A percentile compares a stretch with the other conserved stretches of the same genome.
Conservation (phyloP, 1,284 basidiomycete species). For the Puccinia brachypodii region DNA sequence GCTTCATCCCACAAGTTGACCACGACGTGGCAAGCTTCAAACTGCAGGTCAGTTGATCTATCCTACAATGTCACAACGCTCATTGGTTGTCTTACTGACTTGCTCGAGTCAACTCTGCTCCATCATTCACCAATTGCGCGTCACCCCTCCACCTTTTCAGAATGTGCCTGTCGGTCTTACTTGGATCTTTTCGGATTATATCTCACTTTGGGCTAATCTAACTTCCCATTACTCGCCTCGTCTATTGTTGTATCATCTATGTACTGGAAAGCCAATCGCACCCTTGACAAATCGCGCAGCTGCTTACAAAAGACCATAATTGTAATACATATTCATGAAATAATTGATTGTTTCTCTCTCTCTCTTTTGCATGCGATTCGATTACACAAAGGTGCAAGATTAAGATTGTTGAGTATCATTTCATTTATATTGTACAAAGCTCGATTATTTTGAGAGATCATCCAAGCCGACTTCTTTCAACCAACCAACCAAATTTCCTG, state of each 20-base stretch:
- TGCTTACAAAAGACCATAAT: slow-evolving; percentile 28
- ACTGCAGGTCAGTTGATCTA: slow-evolving; percentile 3
- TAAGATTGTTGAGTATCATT: neutral
- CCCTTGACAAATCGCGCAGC: slow-evolving; percentile 23
- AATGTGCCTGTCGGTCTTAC: slow-evolving; percentile 41
- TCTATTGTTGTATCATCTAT: slow-evolving; percentile 28
- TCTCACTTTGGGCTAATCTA: slow-evolving; percentile 40
- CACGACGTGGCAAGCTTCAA: slow-evolving; percentile 3
- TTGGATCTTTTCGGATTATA: slow-evolving; percentile 48
- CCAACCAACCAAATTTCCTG: neutral
- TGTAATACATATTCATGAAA: too few species aligned
- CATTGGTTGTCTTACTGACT: neutral
- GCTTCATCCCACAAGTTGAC: slow-evolving; percentile 19
- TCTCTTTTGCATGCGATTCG: too few species aligned
- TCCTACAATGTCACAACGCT: neutral
- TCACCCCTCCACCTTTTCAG: neutral
- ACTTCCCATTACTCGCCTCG: slow-evolving; percentile 44
- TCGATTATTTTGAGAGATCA: too few species aligned
- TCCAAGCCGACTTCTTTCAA: neutral
- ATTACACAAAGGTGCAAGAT: neutral
- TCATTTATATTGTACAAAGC: neutral
- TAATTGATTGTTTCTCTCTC: too few species aligned
- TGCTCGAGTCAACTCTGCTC: neutral
- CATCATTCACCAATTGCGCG: neutral
- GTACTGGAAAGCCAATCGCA: slow-evolving; percentile 39